Percentiles rank a stretch among this genome's conserved stretches.
Evolutionary conservation across 495 filamentous ascomycete species (phyloP).

Genomic region (Sphaerosporella brunnea): DNA sequence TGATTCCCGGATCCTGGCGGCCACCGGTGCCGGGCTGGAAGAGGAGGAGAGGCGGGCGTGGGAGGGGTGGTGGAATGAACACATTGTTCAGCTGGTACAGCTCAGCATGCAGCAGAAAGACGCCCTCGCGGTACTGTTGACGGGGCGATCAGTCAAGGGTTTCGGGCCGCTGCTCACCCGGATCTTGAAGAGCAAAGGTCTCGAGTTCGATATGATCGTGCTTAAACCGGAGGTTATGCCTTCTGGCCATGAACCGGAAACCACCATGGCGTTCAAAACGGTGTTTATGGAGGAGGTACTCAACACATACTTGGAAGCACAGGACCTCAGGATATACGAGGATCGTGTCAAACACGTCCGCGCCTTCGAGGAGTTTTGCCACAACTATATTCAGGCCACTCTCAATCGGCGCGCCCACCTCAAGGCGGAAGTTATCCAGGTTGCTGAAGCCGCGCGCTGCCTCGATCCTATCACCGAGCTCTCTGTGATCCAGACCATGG

Average conservation of each 20-base stretch:
- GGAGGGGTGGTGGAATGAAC: constrained; percentile 96
- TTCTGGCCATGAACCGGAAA: constrained; percentile 44
- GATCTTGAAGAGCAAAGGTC: constrained; percentile 57
- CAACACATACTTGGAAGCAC: constrained; percentile 63
- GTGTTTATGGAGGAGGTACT: constrained; percentile 59
- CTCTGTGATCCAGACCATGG: constrained; percentile 69
- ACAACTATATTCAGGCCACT: constrained; percentile 38
- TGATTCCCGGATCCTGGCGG: constrained; percentile 63
- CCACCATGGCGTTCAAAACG: constrained; percentile 79
- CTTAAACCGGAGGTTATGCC: constrained; percentile 49
- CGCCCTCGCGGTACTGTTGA: constrained; percentile 70
- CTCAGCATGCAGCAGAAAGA: constrained; percentile 78
- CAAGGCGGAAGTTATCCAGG: constrained; percentile 66
- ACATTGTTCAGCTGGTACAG: constrained; percentile 63
- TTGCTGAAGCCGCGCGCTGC: constrained; percentile 51
- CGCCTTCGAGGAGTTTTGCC: constrained; percentile 66
- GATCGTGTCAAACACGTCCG: constrained; percentile 46
- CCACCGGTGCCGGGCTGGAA: constrained; percentile 70
- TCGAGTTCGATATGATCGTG: constrained; percentile 77
- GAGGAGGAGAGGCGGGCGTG: constrained; percentile 69
- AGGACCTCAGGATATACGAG: constrained; percentile 59
- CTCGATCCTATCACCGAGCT: constrained; percentile 76
- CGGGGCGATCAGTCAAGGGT: constrained; percentile 59
- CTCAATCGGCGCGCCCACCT: constrained; percentile 40
- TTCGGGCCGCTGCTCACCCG: constrained; percentile 69